These are phyloP conservation scores for Picochlorum sp. DNA, from an alignment of 139 green algal genomes.

Conservation along the genomic window DNA sequence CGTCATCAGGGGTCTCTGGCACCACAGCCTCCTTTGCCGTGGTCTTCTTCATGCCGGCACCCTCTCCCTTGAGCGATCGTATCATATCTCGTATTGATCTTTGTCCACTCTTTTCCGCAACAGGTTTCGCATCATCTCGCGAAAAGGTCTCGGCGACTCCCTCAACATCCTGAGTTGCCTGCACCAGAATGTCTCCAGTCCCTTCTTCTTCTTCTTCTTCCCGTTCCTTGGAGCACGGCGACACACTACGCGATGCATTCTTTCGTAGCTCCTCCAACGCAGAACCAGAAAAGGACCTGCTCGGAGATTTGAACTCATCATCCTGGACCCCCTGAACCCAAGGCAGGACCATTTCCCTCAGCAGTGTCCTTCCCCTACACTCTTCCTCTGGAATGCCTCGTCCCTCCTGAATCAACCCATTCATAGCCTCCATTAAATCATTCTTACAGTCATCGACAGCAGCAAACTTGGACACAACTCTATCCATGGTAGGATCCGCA, in stretches of 20 bases:
- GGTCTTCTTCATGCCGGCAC: not conserved
- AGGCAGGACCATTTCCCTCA: not conserved
- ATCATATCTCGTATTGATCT: no score
- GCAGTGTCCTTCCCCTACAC: not conserved
- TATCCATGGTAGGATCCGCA: conserved; percentile 28
- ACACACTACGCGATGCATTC: not conserved
- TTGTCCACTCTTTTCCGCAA: not conserved
- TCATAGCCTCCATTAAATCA: conserved; percentile 2
- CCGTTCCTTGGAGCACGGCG: not conserved
- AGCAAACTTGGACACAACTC: conserved; percentile 12
- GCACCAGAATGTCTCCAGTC: not conserved
- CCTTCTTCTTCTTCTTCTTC: not conserved
- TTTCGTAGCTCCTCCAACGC: conserved; percentile 7
- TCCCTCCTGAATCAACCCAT: not conserved
- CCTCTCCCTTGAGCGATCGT: not conserved
- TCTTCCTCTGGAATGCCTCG: not conserved
- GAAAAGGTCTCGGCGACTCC: not conserved
- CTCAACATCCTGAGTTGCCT: not conserved
- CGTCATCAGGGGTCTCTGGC: not conserved
- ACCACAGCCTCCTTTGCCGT: not conserved
- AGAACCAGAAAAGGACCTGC: conserved; percentile 4
- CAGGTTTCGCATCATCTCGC: not conserved
- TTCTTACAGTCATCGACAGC: conserved; percentile 6
- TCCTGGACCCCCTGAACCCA: conserved; percentile 18
- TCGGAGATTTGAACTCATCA: conserved; percentile 8